Evolutionary conservation across 139 green algal species (phyloP).

Genomic region (Trebouxia sp.): DNA sequence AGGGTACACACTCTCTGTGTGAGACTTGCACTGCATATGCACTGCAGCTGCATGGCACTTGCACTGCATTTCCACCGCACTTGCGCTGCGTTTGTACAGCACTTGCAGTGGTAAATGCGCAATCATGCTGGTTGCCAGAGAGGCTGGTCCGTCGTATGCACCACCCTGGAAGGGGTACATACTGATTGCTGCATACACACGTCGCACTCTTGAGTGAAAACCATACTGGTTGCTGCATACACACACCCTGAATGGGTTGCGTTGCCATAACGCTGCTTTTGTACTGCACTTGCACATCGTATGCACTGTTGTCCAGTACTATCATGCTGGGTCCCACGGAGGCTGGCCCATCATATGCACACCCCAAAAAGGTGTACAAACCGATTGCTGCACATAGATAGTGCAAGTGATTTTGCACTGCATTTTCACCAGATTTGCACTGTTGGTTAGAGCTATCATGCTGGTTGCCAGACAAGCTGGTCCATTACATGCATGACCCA

Average conservation of each 20-base stretch:
- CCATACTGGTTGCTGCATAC: too few species aligned
- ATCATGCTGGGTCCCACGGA: background rate
- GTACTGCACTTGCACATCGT: too few species aligned
- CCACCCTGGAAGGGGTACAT: conserved; percentile 41
- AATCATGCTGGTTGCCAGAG: background rate
- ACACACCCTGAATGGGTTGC: too few species aligned
- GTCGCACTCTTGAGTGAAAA: too few species aligned
- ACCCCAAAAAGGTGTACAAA: conserved; percentile 43
- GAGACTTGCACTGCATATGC: too few species aligned
- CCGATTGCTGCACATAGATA: background rate
- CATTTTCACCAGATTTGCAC: too few species aligned
- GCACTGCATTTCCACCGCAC: too few species aligned
- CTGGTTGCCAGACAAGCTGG: background rate
- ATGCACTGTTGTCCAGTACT: conserved; percentile 22
- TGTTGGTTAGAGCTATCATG: conserved; percentile 18
- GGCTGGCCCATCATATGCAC: conserved; percentile 30
- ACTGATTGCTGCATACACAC: conserved; percentile 11
- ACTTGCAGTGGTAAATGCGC: too few species aligned
- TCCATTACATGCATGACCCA: conserved; percentile 34
- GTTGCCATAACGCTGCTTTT: too few species aligned
- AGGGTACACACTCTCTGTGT: too few species aligned
- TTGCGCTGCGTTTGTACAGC: too few species aligned
- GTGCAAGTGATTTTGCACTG: background rate
- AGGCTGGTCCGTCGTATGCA: conserved; percentile 27
- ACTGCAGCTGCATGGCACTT: too few species aligned